phyloP scores from a whole-genome alignment of 208 protist genomes.

The Leishmania lainsoni region DNA sequence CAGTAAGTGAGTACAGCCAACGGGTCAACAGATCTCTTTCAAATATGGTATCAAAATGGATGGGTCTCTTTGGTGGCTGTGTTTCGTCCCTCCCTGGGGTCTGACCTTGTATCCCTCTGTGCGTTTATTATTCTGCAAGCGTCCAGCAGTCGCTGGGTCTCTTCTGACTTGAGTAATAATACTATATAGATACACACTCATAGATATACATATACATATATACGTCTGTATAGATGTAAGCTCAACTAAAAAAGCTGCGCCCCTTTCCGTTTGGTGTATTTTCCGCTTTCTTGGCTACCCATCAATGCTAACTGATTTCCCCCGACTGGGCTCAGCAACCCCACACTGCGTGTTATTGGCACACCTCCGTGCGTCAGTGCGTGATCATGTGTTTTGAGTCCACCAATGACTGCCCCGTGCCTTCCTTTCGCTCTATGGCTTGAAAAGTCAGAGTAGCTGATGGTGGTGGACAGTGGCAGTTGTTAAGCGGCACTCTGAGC shows the following conservation, averaged over 20 bases:
- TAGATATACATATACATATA: constrained; percentile 10
- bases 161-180: not conserved
- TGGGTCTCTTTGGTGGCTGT: not conserved
- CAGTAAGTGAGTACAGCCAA: not conserved
- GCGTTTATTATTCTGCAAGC: not conserved
- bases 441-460: not conserved
- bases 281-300: not conserved
- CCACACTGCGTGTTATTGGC: not conserved
- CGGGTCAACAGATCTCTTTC: not conserved
- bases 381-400: not conserved
- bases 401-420: not conserved
- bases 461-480: not conserved
- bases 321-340: not conserved
- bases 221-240: not conserved
- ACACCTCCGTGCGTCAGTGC: not conserved
- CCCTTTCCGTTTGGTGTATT: not conserved
- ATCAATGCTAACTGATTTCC: not conserved
- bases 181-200: not conserved
- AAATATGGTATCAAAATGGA: not conserved
- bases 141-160: not conserved
- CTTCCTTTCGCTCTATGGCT: not conserved
- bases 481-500: not conserved
- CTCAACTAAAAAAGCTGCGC: not conserved
- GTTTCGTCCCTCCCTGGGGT: not conserved
- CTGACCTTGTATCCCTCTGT: not conserved